Conservation (phyloP, 2,329 filamentous ascomycete species). For the Xylaria sp. region DNA sequence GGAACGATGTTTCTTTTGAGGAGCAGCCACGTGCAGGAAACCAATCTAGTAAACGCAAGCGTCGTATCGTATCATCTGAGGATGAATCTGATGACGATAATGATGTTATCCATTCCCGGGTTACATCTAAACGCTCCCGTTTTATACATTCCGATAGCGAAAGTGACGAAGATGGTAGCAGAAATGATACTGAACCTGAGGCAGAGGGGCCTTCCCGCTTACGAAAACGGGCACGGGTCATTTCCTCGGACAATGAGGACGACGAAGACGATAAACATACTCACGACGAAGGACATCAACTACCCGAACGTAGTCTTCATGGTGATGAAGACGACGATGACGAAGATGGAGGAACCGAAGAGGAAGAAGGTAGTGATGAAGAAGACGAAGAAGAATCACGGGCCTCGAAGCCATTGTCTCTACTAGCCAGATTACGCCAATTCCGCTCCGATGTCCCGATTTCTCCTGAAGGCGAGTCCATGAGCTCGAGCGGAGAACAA, state of each 20-base stretch:
- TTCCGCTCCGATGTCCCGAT: slow-evolving; percentile 37
- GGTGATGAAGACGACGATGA: slow-evolving; percentile 30
- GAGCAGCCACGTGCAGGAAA: slow-evolving; percentile 30
- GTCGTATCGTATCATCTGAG: slow-evolving; percentile 45
- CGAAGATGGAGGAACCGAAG: slow-evolving; percentile 29
- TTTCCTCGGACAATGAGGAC: slow-evolving; percentile 35
- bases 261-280: slow-evolving; percentile 33
- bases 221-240: slow-evolving; percentile 24
- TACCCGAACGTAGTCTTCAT: slow-evolving; percentile 3
- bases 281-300: background rate
- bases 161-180: slow-evolving; percentile 34
- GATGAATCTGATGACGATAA: slow-evolving; percentile 33
- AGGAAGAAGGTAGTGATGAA: slow-evolving; percentile 22
- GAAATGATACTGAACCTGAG: background rate
- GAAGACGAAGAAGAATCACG: slow-evolving; percentile 13
- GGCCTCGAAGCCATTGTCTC: slow-evolving; percentile 25
- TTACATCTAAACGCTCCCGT: slow-evolving; percentile 31
- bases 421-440: slow-evolving; percentile 31
- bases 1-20: slow-evolving; percentile 34
- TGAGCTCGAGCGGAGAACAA: slow-evolving; percentile 24
- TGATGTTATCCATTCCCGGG: slow-evolving; percentile 12
- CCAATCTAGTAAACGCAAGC: slow-evolving; percentile 34
- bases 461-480: slow-evolving; percentile 23
- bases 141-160: slow-evolving; percentile 33
- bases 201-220: slow-evolving; percentile 1